These are phyloP conservation scores for Starmerella sirachaensis DNA, from an alignment of 805 yeast genomes.

Conservation along the genomic window DNA sequence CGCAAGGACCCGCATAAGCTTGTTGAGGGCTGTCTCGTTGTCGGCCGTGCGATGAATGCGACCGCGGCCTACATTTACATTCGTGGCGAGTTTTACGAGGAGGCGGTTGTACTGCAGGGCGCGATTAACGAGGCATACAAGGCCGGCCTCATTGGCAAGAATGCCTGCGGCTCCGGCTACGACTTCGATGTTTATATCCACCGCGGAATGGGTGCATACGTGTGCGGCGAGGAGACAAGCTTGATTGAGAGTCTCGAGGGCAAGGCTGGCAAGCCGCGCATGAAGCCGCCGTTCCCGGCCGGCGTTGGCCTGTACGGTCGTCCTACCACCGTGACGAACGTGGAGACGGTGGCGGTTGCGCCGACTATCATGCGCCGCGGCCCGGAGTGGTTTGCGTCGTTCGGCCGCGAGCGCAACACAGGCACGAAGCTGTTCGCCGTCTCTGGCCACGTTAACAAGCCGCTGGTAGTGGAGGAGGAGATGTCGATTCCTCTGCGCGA, in stretches of 20 bases:
- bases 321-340: conserved; percentile 84
- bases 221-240: conserved; percentile 89
- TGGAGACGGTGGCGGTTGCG: conserved; percentile 81
- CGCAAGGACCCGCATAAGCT: conserved; percentile 87
- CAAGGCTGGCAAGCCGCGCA: conserved; percentile 85
- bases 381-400: conserved; percentile 71
- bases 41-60: conserved; percentile 88
- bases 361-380: conserved; percentile 86
- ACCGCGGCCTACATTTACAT: conserved; percentile 86
- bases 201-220: conserved; percentile 88
- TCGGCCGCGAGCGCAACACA: conserved; percentile 74
- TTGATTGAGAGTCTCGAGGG: conserved; percentile 82
- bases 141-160: conserved; percentile 67
- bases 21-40: conserved; percentile 80
- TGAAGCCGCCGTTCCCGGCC: conserved; percentile 92
- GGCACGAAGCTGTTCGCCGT: conserved; percentile 80
- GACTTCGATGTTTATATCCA: conserved; percentile 74
- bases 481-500: conserved; percentile 82
- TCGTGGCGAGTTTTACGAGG: conserved; percentile 82
- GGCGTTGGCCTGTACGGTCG: conserved; percentile 87
- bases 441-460: conserved; percentile 84
- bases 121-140: conserved; percentile 83
- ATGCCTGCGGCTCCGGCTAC: conserved; percentile 81
- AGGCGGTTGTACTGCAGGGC: conserved; percentile 56
- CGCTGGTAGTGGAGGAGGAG: conserved; percentile 88